Base-by-base conservation (phyloP, 148 eudicot genomes). In the Nyssa sinensis region DNA sequence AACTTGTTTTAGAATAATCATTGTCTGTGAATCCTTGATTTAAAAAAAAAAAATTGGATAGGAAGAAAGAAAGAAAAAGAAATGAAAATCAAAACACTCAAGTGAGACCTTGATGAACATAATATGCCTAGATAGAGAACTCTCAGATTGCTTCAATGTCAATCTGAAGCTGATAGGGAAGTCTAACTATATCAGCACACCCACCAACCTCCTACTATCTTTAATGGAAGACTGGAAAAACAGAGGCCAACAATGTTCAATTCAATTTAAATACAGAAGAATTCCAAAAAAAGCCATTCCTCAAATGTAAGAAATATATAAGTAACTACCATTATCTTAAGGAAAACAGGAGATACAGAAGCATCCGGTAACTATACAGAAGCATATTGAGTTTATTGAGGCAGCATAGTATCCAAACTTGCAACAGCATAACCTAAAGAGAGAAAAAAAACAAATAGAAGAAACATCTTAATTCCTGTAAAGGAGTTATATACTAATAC, bases 351-450 rank as follows among this genome's bases (percentile, higher is more conserved):
- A 58, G 37, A 16, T 28, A 39, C 74, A 72, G 66, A 24, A 61
- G 55, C 73, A 9, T 34, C 27, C 75, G 60, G 25, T 61, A 61
- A 72, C 75, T 72, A 60, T 72, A 61, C 66, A 60, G 37, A 27
- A 72, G 37, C 44, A 17, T 35, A 59, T 29, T 17, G 55, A 35
- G 32, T 34, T 61, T 72, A 61, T 72, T 72, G 34, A 19, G 35
- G 75, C 66, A 61, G 31, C 66, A 10, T 60, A 14, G 51, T 6
- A 25, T 35, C 75, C 27, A 27, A 35, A 59, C 19, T 59, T 24
- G 53, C 5, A 7, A 7, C 34, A 25, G 58, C 53, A 58, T 33
- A 25, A 23, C n/a, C 41, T 24, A 24, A 70, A 71, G 51, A 12
- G 66, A 41, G 47, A 49, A 49, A 49, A 49, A 27, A 11, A 57